Conservation (phyloP, 1,139 yeast species). For the Lodderomyces parapsilosis region DNA sequence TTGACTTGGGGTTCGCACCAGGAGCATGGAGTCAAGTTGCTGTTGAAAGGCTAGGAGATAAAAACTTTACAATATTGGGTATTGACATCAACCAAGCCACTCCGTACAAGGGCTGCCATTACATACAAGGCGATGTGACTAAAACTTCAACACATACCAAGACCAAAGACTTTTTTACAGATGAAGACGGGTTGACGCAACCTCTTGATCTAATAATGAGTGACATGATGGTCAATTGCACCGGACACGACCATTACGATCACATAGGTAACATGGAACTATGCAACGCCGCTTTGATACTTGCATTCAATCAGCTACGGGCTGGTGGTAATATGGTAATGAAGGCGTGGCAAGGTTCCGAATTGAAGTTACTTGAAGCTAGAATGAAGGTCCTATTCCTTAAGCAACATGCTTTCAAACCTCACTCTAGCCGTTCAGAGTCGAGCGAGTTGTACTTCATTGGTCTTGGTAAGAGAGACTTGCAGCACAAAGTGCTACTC, state of each 20-base stretch:
- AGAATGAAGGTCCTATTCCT: slow-evolving; percentile 29
- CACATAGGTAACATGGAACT: slow-evolving; percentile 48
- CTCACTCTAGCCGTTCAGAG: slow-evolving; percentile 37
- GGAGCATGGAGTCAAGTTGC: slow-evolving; percentile 53
- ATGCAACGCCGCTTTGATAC: slow-evolving; percentile 37
- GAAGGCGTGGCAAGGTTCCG: slow-evolving; percentile 45
- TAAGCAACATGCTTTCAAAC: slow-evolving; percentile 34
- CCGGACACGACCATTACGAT: slow-evolving; percentile 42
- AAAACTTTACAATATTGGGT: slow-evolving; percentile 30
- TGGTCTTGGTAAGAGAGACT: slow-evolving; percentile 22
- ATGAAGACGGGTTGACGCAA: slow-evolving; percentile 3
- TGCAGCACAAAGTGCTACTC: slow-evolving; percentile 3
- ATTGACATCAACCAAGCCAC: slow-evolving; percentile 40
- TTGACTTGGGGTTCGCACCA: slow-evolving; percentile 66
- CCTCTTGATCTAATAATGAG: slow-evolving; percentile 36
- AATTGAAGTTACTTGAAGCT: slow-evolving; percentile 27
- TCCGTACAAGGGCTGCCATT: slow-evolving; percentile 41
- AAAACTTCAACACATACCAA: slow-evolving; percentile 31
- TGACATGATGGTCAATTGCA: slow-evolving; percentile 51
- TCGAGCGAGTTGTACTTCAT: slow-evolving; percentile 42
- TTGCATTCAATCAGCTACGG: slow-evolving; percentile 28
- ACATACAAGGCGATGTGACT: slow-evolving; percentile 43
- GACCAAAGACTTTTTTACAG: slow-evolving; percentile 22
- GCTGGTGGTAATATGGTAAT: slow-evolving; percentile 37
- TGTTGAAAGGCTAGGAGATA: slow-evolving; percentile 22